Evolutionary conservation across 495 filamentous ascomycete genomes (phyloP), one percentile per base, ranked within the genome.

Genomic region (Sabuloglossum arenarium): DNA sequence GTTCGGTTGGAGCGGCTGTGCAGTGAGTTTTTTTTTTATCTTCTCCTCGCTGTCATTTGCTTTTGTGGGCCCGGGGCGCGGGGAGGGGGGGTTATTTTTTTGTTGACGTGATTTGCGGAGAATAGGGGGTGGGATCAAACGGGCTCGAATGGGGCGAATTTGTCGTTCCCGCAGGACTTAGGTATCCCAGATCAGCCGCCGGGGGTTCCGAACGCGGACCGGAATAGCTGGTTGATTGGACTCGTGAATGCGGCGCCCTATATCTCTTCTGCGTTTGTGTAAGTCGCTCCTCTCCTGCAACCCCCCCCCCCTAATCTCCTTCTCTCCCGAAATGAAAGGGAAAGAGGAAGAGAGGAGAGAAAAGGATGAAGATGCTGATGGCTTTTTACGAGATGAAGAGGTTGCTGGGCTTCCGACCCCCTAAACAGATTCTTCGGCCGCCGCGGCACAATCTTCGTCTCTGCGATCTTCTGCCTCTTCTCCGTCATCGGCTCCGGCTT

Each of bases 1-100:
- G 78, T 61, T 85, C 82, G 25, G 76, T 87, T 51, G 83, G 78
- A 28, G 83, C 83, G 50, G 80, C 80, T 8, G 78, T 83, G 3
- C 81, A 85, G 62, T 71, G 69, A 53, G 70, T 67, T 29, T 34
- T 25, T n/a, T 25, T 47, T 31, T 3, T 32, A 4, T 32, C 30
- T 21, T 10, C 19, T 4, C 39, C 39, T n/a, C 19, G n/a, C n/a
- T n/a, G n/a, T n/a, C n/a, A n/a, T n/a, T n/a, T n/a, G n/a, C n/a
- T n/a, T n/a, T n/a, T n/a, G n/a, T n/a, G n/a, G n/a, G n/a, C n/a
- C n/a, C n/a, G n/a, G n/a, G n/a, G n/a, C n/a, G n/a, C n/a, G n/a
- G n/a, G n/a, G n/a, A n/a, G n/a, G n/a, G n/a, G n/a, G n/a, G n/a
- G n/a, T n/a, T n/a, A n/a, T n/a, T n/a, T n/a, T n/a, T n/a, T n/a